A percentile compares a stretch with the other conserved stretches of the same genome.
Evolutionary conservation across 371 early-diverging fungal genomes (phyloP).

Genomic region (Actinomucor elegans): DNA sequence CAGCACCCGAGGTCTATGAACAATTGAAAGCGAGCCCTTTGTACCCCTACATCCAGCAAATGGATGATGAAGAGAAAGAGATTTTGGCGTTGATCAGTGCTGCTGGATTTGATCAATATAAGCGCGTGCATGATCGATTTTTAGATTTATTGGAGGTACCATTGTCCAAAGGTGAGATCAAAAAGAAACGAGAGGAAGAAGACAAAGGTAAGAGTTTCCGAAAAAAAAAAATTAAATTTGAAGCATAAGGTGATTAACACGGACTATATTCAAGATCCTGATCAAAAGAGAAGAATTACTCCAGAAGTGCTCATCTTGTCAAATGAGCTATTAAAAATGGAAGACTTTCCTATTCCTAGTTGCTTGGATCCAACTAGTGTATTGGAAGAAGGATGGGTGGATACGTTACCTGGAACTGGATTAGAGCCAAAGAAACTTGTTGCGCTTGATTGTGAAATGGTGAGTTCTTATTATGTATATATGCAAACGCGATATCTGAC

Average conservation of each 20-base stretch:
- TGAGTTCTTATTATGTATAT: slow-evolving; percentile 12
- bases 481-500: not conserved
- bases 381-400: slow-evolving; percentile 45
- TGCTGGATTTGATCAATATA: slow-evolving; percentile 23
- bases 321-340: slow-evolving; percentile 36
- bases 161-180: slow-evolving; percentile 25
- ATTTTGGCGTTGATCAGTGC: slow-evolving; percentile 17
- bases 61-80: slow-evolving; percentile 6
- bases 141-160: slow-evolving; percentile 26
- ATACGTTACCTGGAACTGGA: slow-evolving; percentile 27
- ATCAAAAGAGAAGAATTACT: slow-evolving; percentile 7
- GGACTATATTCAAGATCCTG: slow-evolving; percentile 11
- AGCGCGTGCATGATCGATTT: slow-evolving; percentile 27
- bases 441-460: slow-evolving; percentile 84
- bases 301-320: slow-evolving; percentile 32
- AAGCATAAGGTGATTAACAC: no score
- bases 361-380: slow-evolving; percentile 23
- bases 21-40: slow-evolving; percentile 1
- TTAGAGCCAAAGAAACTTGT: slow-evolving; percentile 39
- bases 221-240: no score
- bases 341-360: slow-evolving; percentile 49
- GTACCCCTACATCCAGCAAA: slow-evolving; percentile 4
- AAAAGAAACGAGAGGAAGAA: slow-evolving; percentile 22
- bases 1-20: slow-evolving; percentile 16
- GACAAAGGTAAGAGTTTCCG: slow-evolving; percentile 19